phyloP scores from a whole-genome alignment of 1,284 basidiomycete genomes.

The Tylopilus orsonianus region DNA sequence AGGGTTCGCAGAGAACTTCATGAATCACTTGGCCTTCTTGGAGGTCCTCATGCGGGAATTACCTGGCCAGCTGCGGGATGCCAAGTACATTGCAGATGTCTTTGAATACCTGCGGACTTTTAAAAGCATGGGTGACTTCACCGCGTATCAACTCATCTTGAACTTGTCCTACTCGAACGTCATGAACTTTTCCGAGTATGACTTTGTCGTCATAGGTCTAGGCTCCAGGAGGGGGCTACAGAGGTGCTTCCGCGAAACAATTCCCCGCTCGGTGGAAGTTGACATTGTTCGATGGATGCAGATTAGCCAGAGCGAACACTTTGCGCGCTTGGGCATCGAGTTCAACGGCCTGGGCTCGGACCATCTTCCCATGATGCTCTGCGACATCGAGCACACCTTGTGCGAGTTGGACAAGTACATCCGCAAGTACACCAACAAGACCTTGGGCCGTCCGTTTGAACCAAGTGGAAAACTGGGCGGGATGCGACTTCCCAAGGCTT shows the following conservation, averaged over 20 bases:
- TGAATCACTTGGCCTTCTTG: constrained; percentile 56
- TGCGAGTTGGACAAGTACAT: constrained; percentile 71
- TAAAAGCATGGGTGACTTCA: constrained; percentile 62
- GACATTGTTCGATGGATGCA: constrained; percentile 59
- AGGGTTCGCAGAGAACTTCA: constrained; percentile 42
- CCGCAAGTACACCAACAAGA: constrained; percentile 36
- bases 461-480: constrained; percentile 30
- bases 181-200: constrained; percentile 56
- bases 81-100: constrained; percentile 51
- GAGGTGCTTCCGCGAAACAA: constrained; percentile 33
- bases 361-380: constrained; percentile 47
- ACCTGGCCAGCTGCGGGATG: constrained; percentile 40
- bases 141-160: constrained; percentile 56
- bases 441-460: constrained; percentile 31
- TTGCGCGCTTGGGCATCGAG: constrained; percentile 47
- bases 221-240: constrained; percentile 56
- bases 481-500: constrained; percentile 49
- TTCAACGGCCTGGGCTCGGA: constrained; percentile 49
- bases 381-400: constrained; percentile 64
- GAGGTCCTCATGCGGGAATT: constrained; percentile 55
- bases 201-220: constrained; percentile 61
- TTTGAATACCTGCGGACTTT: constrained; percentile 55
- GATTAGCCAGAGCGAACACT: constrained; percentile 52
- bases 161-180: constrained; percentile 55
- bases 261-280: constrained; percentile 41